Percentiles rank a stretch among this genome's conserved stretches.
These are phyloP conservation scores for Amanita jacksonii DNA, from an alignment of 768 basidiomycete genomes.

Conservation along the genomic window DNA sequence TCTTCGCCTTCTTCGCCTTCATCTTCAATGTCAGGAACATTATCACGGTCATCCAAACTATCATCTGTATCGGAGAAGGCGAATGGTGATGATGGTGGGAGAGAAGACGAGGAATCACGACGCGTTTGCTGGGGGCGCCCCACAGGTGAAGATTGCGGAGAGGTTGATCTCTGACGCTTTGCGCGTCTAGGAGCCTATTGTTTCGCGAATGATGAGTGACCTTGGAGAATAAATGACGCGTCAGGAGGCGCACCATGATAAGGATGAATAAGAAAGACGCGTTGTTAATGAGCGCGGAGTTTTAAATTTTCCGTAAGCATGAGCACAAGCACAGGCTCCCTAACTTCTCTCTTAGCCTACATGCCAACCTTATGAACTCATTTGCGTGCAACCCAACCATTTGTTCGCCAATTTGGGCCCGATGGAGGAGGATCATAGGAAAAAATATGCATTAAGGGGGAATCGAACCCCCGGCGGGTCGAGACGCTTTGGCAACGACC, in stretches of 20 bases:
- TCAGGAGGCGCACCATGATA: constrained; percentile 29
- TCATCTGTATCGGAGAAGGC: constrained; percentile 86
- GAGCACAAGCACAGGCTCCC: too few relatives aligned
- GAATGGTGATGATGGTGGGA: constrained; percentile 82
- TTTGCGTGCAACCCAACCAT: too few relatives aligned
- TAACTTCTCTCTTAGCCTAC: too few relatives aligned
- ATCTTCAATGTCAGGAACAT: constrained; percentile 54
- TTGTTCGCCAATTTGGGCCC: too few relatives aligned
- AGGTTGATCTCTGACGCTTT: constrained; percentile 56
- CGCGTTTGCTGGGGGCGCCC: constrained; percentile 34
- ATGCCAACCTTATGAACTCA: too few relatives aligned
- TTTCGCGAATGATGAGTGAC: neutral
- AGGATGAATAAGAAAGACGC: constrained; percentile 10
- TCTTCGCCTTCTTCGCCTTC: constrained; percentile 87
- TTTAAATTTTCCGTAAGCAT: constrained; percentile 23
- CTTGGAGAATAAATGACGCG: neutral
- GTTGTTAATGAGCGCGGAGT: constrained; percentile 27
- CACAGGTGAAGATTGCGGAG: constrained; percentile 42
- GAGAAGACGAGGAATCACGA: constrained; percentile 59
- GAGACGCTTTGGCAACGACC: constrained; percentile 17
- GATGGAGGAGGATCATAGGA: too few relatives aligned
- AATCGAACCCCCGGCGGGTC: constrained; percentile 87
- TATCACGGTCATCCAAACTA: constrained; percentile 61
- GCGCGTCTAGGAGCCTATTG: constrained; percentile 29
- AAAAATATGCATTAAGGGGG: constrained; percentile 60